These are phyloP conservation scores for Saussurea involucrata DNA, from an alignment of 129 eudicot genomes.

Conservation along the genomic window DNA sequence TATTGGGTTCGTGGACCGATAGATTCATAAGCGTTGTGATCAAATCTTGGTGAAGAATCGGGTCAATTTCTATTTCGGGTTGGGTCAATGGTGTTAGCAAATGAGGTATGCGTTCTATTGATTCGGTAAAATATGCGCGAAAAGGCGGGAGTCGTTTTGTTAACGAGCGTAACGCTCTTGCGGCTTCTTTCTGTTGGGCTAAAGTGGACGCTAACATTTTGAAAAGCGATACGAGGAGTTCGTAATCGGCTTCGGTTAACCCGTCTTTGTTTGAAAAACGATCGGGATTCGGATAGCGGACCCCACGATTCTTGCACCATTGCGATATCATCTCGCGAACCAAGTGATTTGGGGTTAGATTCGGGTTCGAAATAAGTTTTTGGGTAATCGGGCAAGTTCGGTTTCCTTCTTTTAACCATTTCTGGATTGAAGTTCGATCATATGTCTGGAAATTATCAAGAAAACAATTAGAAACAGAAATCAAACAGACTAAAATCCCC, in stretches of 20 bases:
- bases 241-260: conserved; percentile 45
- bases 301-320: conserved; percentile 68
- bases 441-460: conserved; percentile 60
- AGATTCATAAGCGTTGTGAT: conserved; percentile 78
- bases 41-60: conserved; percentile 78
- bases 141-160: conserved; percentile 75
- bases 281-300: conserved; percentile 39
- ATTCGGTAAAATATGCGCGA: conserved; percentile 76
- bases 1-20: conserved; percentile 81
- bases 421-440: conserved; percentile 72
- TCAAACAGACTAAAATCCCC: background rate
- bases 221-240: conserved; percentile 46
- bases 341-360: conserved; percentile 76
- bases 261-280: conserved; percentile 39
- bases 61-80: conserved; percentile 42
- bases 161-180: conserved; percentile 57
- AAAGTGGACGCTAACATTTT: conserved; percentile 43
- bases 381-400: conserved; percentile 75
- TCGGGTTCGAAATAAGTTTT: conserved; percentile 75
- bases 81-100: conserved; percentile 50
- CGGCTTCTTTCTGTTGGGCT: conserved; percentile 70
- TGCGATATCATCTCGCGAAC: conserved; percentile 66
- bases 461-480: background rate
- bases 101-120: conserved; percentile 40
- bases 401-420: conserved; percentile 79